Conservation (phyloP, 208 protist genomes). For the Leishmania gerbilli region DNA sequence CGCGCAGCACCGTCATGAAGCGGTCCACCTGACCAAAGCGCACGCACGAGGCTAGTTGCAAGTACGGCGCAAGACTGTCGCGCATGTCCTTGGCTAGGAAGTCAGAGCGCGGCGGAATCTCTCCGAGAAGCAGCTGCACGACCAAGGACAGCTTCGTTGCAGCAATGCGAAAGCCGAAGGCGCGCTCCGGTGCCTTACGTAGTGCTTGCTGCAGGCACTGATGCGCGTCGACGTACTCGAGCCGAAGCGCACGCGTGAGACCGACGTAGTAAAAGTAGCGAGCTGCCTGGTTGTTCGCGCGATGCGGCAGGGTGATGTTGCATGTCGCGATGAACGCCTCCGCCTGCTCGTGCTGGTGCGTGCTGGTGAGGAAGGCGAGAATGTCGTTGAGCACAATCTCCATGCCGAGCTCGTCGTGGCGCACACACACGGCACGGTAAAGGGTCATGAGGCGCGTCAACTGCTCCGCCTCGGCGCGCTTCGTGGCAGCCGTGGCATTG, state of each 20-base stretch:
- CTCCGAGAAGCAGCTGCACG: slow-evolving; percentile 97
- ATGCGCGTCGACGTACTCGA: slow-evolving; percentile 96
- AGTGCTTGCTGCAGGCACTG: slow-evolving; percentile 94
- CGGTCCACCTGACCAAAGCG: slow-evolving; percentile 94
- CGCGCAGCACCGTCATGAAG: slow-evolving; percentile 94
- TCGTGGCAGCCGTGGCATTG: slow-evolving; percentile 19
- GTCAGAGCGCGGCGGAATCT: slow-evolving; percentile 96
- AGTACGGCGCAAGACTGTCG: slow-evolving; percentile 92
- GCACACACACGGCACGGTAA: slow-evolving; percentile 82
- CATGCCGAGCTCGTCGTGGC: slow-evolving; percentile 87
- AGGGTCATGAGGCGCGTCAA: slow-evolving; percentile 79
- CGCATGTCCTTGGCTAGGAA: slow-evolving; percentile 90
- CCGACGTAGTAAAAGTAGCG: slow-evolving; percentile 96
- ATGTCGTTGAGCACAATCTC: slow-evolving; percentile 90
- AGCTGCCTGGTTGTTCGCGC: slow-evolving; percentile 93
- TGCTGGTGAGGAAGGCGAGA: slow-evolving; percentile 73
- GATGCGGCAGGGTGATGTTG: slow-evolving; percentile 79
- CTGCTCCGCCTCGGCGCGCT: slow-evolving; percentile 40
- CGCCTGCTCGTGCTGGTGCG: slow-evolving; percentile 80
- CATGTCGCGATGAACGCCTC: slow-evolving; percentile 87
- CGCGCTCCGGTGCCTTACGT: slow-evolving; percentile 96
- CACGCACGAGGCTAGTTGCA: slow-evolving; percentile 95
- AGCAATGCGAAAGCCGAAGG: slow-evolving; percentile 93
- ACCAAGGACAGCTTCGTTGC: slow-evolving; percentile 95
- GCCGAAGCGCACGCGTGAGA: slow-evolving; percentile 95